Evolutionary conservation across 2,329 filamentous ascomycete species (phyloP).

Genomic region (Aspergillus chevalieri): DNA sequence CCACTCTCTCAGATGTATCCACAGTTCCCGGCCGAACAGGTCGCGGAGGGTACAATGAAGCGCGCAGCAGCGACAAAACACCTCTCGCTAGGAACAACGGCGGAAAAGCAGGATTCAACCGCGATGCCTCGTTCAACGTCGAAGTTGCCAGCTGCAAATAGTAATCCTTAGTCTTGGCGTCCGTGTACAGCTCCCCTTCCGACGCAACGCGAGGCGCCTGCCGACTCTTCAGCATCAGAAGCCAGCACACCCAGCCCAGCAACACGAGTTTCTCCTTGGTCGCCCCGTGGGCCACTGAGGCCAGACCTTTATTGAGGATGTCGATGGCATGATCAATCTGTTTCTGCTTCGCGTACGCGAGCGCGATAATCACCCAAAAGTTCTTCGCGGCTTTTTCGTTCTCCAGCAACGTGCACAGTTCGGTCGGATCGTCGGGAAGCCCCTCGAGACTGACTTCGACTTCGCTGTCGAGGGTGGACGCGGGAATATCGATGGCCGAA

Average conservation of each 20-base stretch:
- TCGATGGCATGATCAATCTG: conserved; percentile 79
- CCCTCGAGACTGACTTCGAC: conserved; percentile 93
- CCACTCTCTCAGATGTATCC: conserved; percentile 64
- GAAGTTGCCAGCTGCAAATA: conserved; percentile 87
- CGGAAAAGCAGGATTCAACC: conserved; percentile 86
- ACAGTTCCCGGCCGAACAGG: conserved; percentile 54
- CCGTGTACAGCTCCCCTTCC: conserved; percentile 60
- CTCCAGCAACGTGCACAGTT: conserved; percentile 90
- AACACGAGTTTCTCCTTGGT: conserved; percentile 80
- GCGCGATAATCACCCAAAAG: conserved; percentile 96
- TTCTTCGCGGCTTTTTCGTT: conserved; percentile 86
- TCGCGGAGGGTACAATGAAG: conserved; percentile 75
- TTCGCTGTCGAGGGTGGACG: conserved; percentile 55
- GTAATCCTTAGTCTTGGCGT: conserved; percentile 84
- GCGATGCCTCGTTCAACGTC: conserved; percentile 89
- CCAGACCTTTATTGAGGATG: conserved; percentile 65
- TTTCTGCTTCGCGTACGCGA: conserved; percentile 93
- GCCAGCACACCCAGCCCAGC: conserved; percentile 79
- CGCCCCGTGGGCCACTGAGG: conserved; percentile 62
- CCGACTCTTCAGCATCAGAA: conserved; percentile 83
- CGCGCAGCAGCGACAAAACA: conserved; percentile 78
- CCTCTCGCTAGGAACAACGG: conserved; percentile 87
- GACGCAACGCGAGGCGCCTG: conserved; percentile 64
- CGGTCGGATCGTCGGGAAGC: conserved; percentile 85
- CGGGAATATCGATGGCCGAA: conserved; percentile 58